Evolutionary conservation across 1,139 yeast genomes (phyloP).

Genomic region (Hanseniaspora gamundiae): DNA sequence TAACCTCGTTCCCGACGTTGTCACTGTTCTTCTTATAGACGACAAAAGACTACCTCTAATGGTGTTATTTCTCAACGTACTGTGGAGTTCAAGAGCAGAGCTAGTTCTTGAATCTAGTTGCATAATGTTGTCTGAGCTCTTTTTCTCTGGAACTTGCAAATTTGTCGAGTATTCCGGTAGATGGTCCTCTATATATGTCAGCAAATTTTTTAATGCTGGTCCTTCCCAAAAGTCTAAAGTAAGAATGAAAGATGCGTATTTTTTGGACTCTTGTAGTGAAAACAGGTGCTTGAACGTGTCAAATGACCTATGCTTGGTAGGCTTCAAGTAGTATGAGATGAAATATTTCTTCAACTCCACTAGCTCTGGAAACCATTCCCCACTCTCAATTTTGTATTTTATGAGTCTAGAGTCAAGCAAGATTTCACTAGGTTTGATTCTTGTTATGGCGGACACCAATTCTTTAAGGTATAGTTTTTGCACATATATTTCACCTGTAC

Average conservation of each 20-base stretch:
- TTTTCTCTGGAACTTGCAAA: constrained; percentile 40
- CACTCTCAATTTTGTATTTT: constrained; percentile 27
- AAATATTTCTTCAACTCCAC: constrained; percentile 52
- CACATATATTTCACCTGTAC: constrained; percentile 65
- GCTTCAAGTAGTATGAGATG: constrained; percentile 38
- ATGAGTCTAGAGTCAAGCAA: constrained; percentile 24
- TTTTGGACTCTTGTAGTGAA: constrained; percentile 13
- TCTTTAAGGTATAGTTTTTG: constrained; percentile 29
- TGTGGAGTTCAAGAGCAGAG: constrained; percentile 64
- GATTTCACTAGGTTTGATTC: constrained; percentile 28
- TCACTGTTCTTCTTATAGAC: constrained; percentile 58
- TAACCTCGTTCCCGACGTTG: constrained; percentile 71
- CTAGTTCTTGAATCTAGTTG: constrained; percentile 78
- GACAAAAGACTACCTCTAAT: constrained; percentile 58
- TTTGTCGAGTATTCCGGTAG: constrained; percentile 40
- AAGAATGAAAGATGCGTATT: constrained; percentile 11
- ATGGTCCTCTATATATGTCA: constrained; percentile 47
- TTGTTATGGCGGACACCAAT: constrained; percentile 25
- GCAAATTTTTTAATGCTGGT: constrained; percentile 41
- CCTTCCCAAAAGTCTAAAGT: constrained; percentile 30
- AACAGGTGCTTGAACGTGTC: constrained; percentile 25
- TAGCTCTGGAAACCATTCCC: constrained; percentile 46
- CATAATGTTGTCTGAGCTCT: constrained; percentile 40
- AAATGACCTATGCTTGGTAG: constrained; percentile 25
- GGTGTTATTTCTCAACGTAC: constrained; percentile 45